Percentiles rank a stretch among this genome's conserved stretches.
Evolutionary conservation across 208 protist genomes (phyloP).

Genomic region (Trypanosoma melophagium): DNA sequence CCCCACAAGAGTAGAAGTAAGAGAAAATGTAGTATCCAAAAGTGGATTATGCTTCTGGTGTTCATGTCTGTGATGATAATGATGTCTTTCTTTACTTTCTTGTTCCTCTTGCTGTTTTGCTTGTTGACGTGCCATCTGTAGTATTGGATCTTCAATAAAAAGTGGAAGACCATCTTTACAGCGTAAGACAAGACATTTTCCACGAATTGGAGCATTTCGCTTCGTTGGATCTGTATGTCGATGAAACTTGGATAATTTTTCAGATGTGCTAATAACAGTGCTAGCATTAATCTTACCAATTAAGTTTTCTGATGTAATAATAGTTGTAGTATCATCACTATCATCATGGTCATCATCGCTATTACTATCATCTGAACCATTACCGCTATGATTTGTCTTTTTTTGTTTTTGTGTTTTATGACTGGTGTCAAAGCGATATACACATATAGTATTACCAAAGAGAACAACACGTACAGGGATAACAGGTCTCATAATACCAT

Average conservation of each 20-base stretch:
- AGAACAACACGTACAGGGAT: constrained; percentile 73
- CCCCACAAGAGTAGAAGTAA: not conserved
- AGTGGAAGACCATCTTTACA: constrained; percentile 49
- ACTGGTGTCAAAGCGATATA: constrained; percentile 64
- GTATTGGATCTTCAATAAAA: constrained; percentile 57
- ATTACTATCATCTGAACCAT: too few relatives aligned
- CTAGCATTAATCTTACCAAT: constrained; percentile 69
- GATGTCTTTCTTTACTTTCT: constrained; percentile 7
- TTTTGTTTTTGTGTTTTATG: not conserved
- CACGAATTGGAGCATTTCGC: constrained; percentile 62
- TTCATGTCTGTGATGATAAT: not conserved
- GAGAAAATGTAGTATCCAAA: too few relatives aligned
- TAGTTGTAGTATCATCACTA: not conserved
- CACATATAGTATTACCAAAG: constrained; percentile 57
- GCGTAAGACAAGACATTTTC: constrained; percentile 59
- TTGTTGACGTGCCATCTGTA: constrained; percentile 26
- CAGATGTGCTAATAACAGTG: constrained; percentile 37
- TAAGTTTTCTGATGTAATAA: constrained; percentile 52
- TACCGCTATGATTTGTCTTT: too few relatives aligned
- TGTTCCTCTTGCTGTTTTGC: constrained; percentile 14
- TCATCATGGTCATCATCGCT: too few relatives aligned
- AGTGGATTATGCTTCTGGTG: not conserved
- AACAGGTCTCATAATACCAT: constrained; percentile 51
- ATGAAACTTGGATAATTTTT: constrained; percentile 79
- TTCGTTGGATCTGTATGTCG: constrained; percentile 57